These are phyloP conservation scores for Calonectria naviculata DNA, from an alignment of 2,329 filamentous ascomycete genomes.

Conservation along the genomic window DNA sequence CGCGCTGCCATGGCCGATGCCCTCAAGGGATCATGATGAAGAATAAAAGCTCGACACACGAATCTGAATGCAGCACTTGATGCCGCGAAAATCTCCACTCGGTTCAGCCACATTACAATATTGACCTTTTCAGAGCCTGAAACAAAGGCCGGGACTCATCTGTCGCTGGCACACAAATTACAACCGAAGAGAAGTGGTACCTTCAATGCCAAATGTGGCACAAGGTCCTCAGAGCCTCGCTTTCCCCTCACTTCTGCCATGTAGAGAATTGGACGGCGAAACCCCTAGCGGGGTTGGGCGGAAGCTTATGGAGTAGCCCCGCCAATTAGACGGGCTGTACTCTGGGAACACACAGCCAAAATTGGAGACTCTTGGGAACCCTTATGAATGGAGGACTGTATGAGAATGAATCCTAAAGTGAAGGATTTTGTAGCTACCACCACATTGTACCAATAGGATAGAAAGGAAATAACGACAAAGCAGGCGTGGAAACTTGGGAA, in stretches of 20 bases:
- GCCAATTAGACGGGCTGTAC: background rate
- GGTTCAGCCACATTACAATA: background rate
- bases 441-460: background rate
- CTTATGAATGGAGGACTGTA: background rate
- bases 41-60: background rate
- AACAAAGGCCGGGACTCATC: background rate
- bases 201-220: background rate
- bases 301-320: no score
- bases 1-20: slow-evolving; percentile 42
- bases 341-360: no score
- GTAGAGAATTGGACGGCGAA: no score
- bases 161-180: no score
- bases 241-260: no score
- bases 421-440: background rate
- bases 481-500: background rate
- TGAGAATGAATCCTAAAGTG: no score
- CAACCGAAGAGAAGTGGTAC: background rate
- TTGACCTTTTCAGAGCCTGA: background rate
- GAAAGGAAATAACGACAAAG: background rate
- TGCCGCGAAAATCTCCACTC: slow-evolving; percentile 9
- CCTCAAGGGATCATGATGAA: slow-evolving; percentile 32
- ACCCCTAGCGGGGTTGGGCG: no score
- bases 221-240: no score
- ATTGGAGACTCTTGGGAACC: background rate
- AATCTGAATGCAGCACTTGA: background rate